Evolutionary conservation across 2,329 filamentous ascomycete species (phyloP), one percentile per base, ranked within the genome.

Genomic region (Ophiosphaerella herpotricha): DNA sequence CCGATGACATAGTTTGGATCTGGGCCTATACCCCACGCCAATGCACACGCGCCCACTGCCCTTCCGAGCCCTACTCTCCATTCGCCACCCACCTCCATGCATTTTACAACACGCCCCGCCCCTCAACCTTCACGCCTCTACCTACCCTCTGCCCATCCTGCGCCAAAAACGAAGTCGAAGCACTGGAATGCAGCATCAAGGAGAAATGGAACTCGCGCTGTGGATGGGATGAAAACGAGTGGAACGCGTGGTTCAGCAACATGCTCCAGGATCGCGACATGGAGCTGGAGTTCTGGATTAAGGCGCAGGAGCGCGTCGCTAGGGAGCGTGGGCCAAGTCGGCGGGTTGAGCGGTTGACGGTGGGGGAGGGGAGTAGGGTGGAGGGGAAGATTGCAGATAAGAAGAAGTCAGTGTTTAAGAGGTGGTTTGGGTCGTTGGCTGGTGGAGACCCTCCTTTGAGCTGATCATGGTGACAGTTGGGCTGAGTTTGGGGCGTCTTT

Each of bases 21-120:
- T 72, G 68, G 68, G 45, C 54, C 2, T 72, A 66, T 37, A 57
- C 57, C 1, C 58, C 48, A 0, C 58, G 68, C 23, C 62, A 58
- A 12, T 72, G 68, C 45, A 68, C 64, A 2, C 55, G 33, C 7
- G 46, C 58, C 3, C 39, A 36, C 1, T 72, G 68, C 48, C 48
- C 40, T 0, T 46, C 46, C 2, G 11, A 38, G 0, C 54, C 50
- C 4, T 72, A 70, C 47, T 66, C 62, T 1, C 61, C 64, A 1
- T 72, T 58, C 18, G 58, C 63, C 1, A 63, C 56, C 31, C 51
- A 57, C 9, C 38, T 61, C 2, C 67, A 61, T 43, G 39, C 51
- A 0, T 70, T 66, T 26, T 71, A 71, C 41, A 50, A 48, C n/a
- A 52, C 57, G 1, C 47, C 46, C 0, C 50, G 58, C 5, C 11